A percentile compares a stretch with the other conserved stretches of the same genome.
Evolutionary conservation across 768 basidiomycete genomes (phyloP).

Genomic region (Leccinum incarnatum): DNA sequence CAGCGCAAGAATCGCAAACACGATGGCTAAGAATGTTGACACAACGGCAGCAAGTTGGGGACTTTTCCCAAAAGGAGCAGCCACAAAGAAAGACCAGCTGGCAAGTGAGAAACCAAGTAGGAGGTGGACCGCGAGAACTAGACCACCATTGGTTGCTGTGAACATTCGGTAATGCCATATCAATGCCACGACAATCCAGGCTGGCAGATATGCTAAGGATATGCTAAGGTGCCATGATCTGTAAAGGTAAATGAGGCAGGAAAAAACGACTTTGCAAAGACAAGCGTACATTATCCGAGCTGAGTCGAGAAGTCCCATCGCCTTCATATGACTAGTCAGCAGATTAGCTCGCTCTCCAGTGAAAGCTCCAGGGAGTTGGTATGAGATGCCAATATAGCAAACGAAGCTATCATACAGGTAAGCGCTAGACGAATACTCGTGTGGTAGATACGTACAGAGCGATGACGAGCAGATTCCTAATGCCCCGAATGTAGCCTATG

Average conservation of each 20-base stretch:
- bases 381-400: constrained; percentile 68
- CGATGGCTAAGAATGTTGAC: constrained; percentile 61
- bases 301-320: constrained; percentile 73
- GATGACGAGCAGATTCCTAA: constrained; percentile 60
- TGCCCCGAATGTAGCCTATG: constrained; percentile 59
- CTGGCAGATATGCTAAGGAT: constrained; percentile 68
- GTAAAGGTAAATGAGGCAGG: neutral
- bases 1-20: constrained; percentile 66
- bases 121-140: constrained; percentile 64
- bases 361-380: constrained; percentile 74
- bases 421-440: neutral
- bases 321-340: constrained; percentile 71
- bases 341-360: constrained; percentile 61
- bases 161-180: constrained; percentile 72
- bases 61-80: constrained; percentile 68
- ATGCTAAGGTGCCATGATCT: constrained; percentile 67
- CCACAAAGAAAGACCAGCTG: constrained; percentile 70
- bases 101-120: constrained; percentile 65
- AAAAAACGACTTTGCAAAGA: neutral
- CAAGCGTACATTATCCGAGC: constrained; percentile 56
- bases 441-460: constrained; percentile 49
- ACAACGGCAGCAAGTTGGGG: constrained; percentile 68
- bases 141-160: constrained; percentile 50
- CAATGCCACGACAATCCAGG: constrained; percentile 67
- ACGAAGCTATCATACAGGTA: constrained; percentile 48